These are phyloP conservation scores for Schoenoplectus triqueter DNA, from an alignment of 202 grass and related monocot genomes.

Conservation along the genomic window DNA sequence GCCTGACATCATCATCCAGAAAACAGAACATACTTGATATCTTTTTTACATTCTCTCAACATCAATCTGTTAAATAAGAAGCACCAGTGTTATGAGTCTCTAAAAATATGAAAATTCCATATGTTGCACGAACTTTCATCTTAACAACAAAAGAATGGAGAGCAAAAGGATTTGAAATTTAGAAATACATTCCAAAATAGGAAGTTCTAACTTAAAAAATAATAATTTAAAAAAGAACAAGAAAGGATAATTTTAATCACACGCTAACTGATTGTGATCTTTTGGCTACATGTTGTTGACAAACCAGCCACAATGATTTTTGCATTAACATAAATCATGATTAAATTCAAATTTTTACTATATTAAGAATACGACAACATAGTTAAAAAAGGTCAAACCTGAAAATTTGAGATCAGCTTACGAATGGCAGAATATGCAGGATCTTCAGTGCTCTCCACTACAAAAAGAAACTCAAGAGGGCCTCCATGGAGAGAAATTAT, in stretches of 20 bases:
- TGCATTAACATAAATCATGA: conserved; percentile 55
- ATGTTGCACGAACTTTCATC: background rate
- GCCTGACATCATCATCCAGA: conserved; percentile 96
- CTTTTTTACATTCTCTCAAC: conserved; percentile 95
- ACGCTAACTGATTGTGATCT: conserved; percentile 99
- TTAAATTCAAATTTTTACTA: conserved; percentile 38
- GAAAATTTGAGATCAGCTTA: conserved; percentile 69
- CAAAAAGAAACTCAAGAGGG: conserved; percentile 84
- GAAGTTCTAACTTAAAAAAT: conserved; percentile 4
- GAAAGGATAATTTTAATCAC: conserved; percentile 45
- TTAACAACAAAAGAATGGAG: conserved; percentile 1
- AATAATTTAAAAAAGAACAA: background rate
- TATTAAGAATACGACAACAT: conserved; percentile 10
- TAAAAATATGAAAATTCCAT: background rate
- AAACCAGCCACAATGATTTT: conserved; percentile 91
- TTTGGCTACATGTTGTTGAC: conserved; percentile 97
- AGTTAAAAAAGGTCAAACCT: conserved; percentile 47
- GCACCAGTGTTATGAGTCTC: background rate
- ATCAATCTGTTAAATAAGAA: conserved; percentile 62
- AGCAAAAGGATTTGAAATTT: conserved; percentile 11
- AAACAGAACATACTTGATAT: conserved; percentile 99
- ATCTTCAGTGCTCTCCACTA: conserved; percentile 88
- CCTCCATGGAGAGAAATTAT: conserved; percentile 99
- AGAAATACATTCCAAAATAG: background rate
- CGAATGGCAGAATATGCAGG: conserved; percentile 75